Base-by-base conservation (phyloP, 2,329 filamentous ascomycete genomes). In the Paecilomyces sp. region DNA sequence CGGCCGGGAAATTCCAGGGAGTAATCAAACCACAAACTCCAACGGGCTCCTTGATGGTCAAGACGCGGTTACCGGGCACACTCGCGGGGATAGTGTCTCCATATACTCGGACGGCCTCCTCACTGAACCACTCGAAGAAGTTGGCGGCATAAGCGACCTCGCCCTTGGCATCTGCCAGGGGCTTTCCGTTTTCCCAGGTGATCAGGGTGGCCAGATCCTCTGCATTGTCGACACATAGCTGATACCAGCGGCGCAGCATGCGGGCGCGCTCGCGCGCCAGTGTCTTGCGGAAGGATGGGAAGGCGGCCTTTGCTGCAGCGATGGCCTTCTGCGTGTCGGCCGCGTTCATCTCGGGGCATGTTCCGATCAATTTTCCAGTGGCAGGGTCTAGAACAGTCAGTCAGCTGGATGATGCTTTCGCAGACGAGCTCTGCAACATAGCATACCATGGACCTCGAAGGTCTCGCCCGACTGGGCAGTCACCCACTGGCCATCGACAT, bases 401-500 rank as follows among this genome's bases (percentile, higher is more conserved):
- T 55, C 54, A 31, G 30, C 25, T n/a, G 3, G 28, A 55, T 30
- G 18, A 25, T 15, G 8, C 13, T 18, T 41, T 4, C 18, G 4
- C 41, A n/a, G 3, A 55, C 13, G 28, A 22, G 54, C 9, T 55
- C 13, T 28, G n/a, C 56, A 3, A 8, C 36, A n/a, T 1, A 3
- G 34, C 71, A 64, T 76, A 88, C 87, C 88, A 64, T 85, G 82
- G 61, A 97, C 90, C 73, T 94, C 88, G 75, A 97, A 99, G 54
- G 91, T 96, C 83, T 95, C 87, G 71, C 91, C 91, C 0, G 91
- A 96, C 70, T 86, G 85, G 67, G 93, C 90, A 67, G 84, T 83
- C 63, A 95, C 85, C 90, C 92, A 99, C 83, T 96, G 84, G 70
- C 94, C 94, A 73, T 99, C 93, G 70, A 97, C 87, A 72, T 93